phyloP scores from a whole-genome alignment of 371 early-diverging fungal genomes.

The Mortierella sp. region DNA sequence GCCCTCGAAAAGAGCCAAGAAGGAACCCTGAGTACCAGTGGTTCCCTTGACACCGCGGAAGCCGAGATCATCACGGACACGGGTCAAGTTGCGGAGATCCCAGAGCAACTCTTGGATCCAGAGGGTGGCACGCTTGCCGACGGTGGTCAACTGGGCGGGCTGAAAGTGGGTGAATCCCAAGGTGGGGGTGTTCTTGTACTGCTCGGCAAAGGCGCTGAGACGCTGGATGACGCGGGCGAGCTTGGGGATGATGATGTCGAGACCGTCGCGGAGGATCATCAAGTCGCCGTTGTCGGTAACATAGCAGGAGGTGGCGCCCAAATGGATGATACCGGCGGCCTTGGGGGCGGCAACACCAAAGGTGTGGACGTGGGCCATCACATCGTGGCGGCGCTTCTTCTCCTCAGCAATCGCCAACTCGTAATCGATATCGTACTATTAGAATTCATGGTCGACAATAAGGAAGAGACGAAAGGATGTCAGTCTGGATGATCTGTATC shows the following conservation, averaged over 20 bases:
- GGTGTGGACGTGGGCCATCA: constrained; percentile 98
- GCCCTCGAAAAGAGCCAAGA: constrained; percentile 95
- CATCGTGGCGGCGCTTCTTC: constrained; percentile 96
- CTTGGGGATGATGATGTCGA: constrained; percentile 93
- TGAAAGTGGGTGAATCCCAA: constrained; percentile 99
- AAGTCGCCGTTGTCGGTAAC: constrained; percentile 98
- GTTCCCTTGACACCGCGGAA: constrained; percentile 99
- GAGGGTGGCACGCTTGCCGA: constrained; percentile 97
- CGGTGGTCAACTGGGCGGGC: constrained; percentile 98
- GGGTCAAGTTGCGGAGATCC: constrained; percentile 95
- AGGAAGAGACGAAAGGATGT: background rate
- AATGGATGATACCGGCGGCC: constrained; percentile 96
- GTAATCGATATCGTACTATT: constrained; percentile 88
- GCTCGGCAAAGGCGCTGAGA: constrained; percentile 83
- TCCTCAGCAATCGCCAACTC: constrained; percentile 92
- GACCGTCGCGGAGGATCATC: constrained; percentile 94
- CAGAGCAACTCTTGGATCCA: constrained; percentile 97
- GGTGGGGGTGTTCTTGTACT: constrained; percentile 91
- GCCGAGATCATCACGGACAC: constrained; percentile 89
- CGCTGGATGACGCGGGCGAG: constrained; percentile 86
- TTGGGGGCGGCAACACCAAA: constrained; percentile 93
- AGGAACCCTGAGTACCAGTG: constrained; percentile 98
- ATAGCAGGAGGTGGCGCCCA: constrained; percentile 98
- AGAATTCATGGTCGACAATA: background rate
- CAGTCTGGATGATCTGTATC: background rate